Evolutionary conservation across 148 eudicot species (phyloP), one percentile per base, ranked within the genome.

Genomic region (Spergularia bocconei): DNA sequence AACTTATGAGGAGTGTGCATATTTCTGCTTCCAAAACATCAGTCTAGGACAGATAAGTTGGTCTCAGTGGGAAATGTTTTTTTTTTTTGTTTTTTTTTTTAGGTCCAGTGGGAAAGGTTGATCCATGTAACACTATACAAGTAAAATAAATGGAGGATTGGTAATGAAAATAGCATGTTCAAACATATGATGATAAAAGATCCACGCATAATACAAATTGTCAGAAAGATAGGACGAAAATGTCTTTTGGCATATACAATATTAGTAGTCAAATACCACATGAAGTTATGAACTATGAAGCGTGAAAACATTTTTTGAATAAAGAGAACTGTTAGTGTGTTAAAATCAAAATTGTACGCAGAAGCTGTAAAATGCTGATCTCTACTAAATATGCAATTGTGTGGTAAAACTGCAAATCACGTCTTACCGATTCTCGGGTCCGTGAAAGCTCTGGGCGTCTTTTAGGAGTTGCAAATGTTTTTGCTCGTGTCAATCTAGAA

Each of bases 381-480:
- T 13, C 15, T n/a, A 74, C n/a, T 5, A 38, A 64, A 65, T 65
- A 64, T 72, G 58, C 23, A 39, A 36, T 21, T 33, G 8, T 57
- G 60, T 39, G 33, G 66, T 69, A n/a, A 67, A 67, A 48, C 17
- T 3, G 12, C 5, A 62, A 14, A 61, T 48, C 47, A 54, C 72
- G 79, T 60, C 90, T 86, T 80, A 93, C 98, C 62, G 79, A 74
- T 74, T 88, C 89, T 82, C 77, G 83, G 54, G 84, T 82, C 81
- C 82, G 89, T 50, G 93, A 75, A 76, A 80, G 74, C 66, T 86
- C 86, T n/a, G 89, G 47, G 75, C 81, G 87, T 74, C 84, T 83
- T 79, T 84, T 91, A 50, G 84, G 77, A 76, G 78, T 78, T 9
- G 87, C 78, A 66, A 85, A 84, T 74, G 86, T 77, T 81, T 86